phyloP scores from a whole-genome alignment of 495 filamentous ascomycete species.

The Paragyromitra xinjiangensis region DNA sequence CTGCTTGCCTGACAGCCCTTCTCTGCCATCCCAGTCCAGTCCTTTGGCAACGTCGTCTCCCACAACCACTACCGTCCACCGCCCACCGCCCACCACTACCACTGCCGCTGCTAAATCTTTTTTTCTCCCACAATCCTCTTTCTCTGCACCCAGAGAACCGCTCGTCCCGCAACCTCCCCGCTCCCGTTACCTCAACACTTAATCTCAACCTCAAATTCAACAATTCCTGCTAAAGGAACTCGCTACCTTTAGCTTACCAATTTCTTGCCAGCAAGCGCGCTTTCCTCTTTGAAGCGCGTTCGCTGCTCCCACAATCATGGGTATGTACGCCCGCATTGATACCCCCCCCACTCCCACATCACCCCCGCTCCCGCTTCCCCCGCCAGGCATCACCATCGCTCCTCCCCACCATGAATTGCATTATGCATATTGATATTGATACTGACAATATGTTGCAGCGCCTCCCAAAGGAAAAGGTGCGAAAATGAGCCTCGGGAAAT shows the following conservation, averaged over 20 bases:
- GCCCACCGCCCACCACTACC: neutral
- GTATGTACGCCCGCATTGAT: slow-evolving; percentile 65
- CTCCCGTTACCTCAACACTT: slow-evolving; percentile 59
- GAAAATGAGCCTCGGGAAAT: slow-evolving; percentile 94
- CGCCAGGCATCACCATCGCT: slow-evolving; percentile 40
- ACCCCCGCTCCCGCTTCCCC: slow-evolving; percentile 33
- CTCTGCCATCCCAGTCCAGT: slow-evolving; percentile 5
- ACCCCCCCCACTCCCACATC: slow-evolving; percentile 8
- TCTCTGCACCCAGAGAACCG: slow-evolving; percentile 29
- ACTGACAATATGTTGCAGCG: slow-evolving; percentile 68
- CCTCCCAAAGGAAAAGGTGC: slow-evolving; percentile 83
- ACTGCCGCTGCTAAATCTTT: slow-evolving; percentile 26
- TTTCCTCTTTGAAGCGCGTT: slow-evolving; percentile 60
- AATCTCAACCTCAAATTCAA: slow-evolving; percentile 57
- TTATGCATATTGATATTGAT: slow-evolving; percentile 43
- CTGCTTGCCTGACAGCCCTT: slow-evolving; percentile 1
- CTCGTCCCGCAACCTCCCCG: slow-evolving; percentile 42
- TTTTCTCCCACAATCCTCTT: slow-evolving; percentile 40
- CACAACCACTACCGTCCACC: slow-evolving; percentile 19
- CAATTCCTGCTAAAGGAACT: slow-evolving; percentile 28
- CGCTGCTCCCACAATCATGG: slow-evolving; percentile 82
- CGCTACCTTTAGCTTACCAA: slow-evolving; percentile 39
- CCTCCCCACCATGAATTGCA: slow-evolving; percentile 13
- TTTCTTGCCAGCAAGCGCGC: slow-evolving; percentile 55
- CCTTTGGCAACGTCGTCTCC: slow-evolving; percentile 34